phyloP scores from a whole-genome alignment of 176 grass and related monocot species.

The Phoenix dactylifera region DNA sequence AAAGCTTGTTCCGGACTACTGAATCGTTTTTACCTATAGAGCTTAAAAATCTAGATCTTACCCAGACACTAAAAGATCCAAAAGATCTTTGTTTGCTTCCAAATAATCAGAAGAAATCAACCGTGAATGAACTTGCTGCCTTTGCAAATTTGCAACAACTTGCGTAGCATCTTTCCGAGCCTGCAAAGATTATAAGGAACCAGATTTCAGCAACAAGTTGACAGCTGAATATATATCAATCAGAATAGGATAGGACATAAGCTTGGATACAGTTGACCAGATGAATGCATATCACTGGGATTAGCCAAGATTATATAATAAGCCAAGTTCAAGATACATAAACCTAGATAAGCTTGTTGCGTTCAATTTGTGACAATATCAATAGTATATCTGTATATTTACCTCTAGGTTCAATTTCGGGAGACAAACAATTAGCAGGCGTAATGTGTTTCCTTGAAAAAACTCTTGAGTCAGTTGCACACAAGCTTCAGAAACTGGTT shows the following conservation, averaged over 20 bases:
- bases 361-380: too few relatives aligned
- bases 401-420: constrained; percentile 94
- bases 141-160: constrained; percentile 83
- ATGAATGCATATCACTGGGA: too few relatives aligned
- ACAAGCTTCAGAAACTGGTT: constrained; percentile 83
- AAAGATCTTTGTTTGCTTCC: constrained; percentile 78
- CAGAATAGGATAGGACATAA: too few relatives aligned
- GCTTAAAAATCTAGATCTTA: constrained; percentile 15
- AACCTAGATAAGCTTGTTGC: too few relatives aligned
- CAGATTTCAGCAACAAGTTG: not conserved
- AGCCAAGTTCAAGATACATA: too few relatives aligned
- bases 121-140: constrained; percentile 62
- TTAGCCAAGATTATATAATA: too few relatives aligned
- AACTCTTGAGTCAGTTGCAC: constrained; percentile 90
- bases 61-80: constrained; percentile 69
- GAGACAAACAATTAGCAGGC: constrained; percentile 79
- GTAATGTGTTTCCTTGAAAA: constrained; percentile 84
- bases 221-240: too few relatives aligned
- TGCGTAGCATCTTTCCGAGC: constrained; percentile 83
- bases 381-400: constrained; percentile 2
- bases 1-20: not conserved
- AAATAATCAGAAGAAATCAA: constrained; percentile 74
- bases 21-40: not conserved
- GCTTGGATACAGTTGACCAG: too few relatives aligned
- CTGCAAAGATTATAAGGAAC: constrained; percentile 33